A percentile compares a stretch with the other conserved stretches of the same genome.
Evolutionary conservation across 208 protist species (phyloP).

Genomic region (Leishmania mexicana): DNA sequence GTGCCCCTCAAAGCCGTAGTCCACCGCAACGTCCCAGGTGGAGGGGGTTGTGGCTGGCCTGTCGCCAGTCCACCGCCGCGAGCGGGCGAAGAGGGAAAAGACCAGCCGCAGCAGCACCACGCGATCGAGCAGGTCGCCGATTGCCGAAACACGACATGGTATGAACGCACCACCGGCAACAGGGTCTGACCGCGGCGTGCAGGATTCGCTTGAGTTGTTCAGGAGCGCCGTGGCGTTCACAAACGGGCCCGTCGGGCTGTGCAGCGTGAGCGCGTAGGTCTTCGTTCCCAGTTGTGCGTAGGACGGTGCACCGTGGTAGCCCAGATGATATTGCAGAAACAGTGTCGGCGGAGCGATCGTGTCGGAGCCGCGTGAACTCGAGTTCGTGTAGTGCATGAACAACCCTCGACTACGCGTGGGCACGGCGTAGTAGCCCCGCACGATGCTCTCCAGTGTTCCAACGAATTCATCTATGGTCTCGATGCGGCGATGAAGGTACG

Average conservation of each 20-base stretch:
- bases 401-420: constrained; percentile 37
- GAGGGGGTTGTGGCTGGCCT: constrained; percentile 25
- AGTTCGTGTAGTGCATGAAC: constrained; percentile 64
- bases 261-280: constrained; percentile 27
- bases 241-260: constrained; percentile 39
- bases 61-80: constrained; percentile 15
- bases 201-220: constrained; percentile 27
- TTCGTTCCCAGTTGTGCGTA: constrained; percentile 23
- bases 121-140: constrained; percentile 45
- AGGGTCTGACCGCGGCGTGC: constrained; percentile 29
- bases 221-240: constrained; percentile 24
- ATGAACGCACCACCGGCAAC: constrained; percentile 40
- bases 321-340: constrained; percentile 40
- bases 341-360: constrained; percentile 32
- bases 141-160: constrained; percentile 35
- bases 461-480: constrained; percentile 61
- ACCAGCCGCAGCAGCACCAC: constrained; percentile 35
- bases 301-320: constrained; percentile 26
- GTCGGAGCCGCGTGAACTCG: constrained; percentile 6
- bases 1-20: constrained; percentile 49
- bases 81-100: constrained; percentile 43
- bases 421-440: constrained; percentile 44
- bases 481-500: constrained; percentile 30
- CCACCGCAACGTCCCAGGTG: constrained; percentile 42
- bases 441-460: constrained; percentile 34